Evolutionary conservation across 306 rosid species (phyloP).

Genomic region (Aeschynomene evenia): DNA sequence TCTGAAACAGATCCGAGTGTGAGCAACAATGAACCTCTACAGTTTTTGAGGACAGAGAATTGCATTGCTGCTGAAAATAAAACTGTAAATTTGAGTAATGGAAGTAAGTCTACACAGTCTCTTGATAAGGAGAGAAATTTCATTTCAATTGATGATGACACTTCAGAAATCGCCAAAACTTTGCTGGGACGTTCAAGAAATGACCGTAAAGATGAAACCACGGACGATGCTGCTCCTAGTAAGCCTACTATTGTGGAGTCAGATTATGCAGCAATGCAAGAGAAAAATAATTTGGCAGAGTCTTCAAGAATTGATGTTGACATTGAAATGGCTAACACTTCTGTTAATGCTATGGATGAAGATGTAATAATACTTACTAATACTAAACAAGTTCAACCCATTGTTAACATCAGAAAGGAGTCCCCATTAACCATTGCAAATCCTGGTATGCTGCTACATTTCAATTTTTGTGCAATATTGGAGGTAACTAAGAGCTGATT

Average conservation of each 20-base stretch:
- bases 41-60: conserved; percentile 33
- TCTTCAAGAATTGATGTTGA: conserved; percentile 33
- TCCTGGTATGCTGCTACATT: conserved; percentile 53
- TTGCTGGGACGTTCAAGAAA: conserved; percentile 29
- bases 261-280: conserved; percentile 33
- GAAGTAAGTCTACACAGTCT: conserved; percentile 24
- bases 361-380: conserved; percentile 46
- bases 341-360: conserved; percentile 46
- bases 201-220: conserved; percentile 21
- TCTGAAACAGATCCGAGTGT: conserved; percentile 32
- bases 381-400: conserved; percentile 43
- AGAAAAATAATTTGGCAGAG: conserved; percentile 32
- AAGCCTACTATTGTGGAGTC: conserved; percentile 35
- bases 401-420: conserved; percentile 71
- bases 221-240: conserved; percentile 28
- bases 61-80: conserved; percentile 23
- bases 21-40: conserved; percentile 25
- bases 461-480: background rate
- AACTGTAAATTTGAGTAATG: conserved; percentile 31
- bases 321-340: conserved; percentile 27
- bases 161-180: conserved; percentile 28
- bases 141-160: conserved; percentile 43
- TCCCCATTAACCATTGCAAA: conserved; percentile 41
- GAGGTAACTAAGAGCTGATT: conserved; percentile 8
- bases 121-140: conserved; percentile 26